Percentiles rank a stretch among this genome's conserved stretches.
These are phyloP conservation scores for Dillenia turbinata DNA, from an alignment of 164 flowering plant species.

Conservation along the genomic window DNA sequence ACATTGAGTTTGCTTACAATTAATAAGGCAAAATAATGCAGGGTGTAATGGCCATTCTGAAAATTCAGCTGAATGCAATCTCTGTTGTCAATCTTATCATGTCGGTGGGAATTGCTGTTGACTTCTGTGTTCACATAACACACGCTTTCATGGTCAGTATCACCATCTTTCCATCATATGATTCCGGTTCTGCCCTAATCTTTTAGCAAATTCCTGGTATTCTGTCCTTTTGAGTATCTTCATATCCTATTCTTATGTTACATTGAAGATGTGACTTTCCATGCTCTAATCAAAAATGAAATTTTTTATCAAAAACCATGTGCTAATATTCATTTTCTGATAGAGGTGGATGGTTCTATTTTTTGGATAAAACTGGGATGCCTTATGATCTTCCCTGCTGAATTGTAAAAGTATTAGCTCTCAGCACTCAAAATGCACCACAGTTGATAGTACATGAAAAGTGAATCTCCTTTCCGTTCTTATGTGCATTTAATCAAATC, in stretches of 20 bases:
- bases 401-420: too few relatives aligned
- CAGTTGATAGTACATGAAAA: too few relatives aligned
- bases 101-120: constrained; percentile 96
- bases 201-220: not conserved
- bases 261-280: too few relatives aligned
- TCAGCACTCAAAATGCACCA: too few relatives aligned
- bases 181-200: not conserved
- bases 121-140: constrained; percentile 91
- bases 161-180: not conserved
- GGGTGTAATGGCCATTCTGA: constrained; percentile 94
- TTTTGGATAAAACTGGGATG: too few relatives aligned
- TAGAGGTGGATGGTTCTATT: too few relatives aligned
- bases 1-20: constrained; percentile 2
- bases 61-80: constrained; percentile 90
- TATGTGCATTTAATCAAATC: too few relatives aligned
- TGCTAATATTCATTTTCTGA: too few relatives aligned
- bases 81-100: constrained; percentile 96
- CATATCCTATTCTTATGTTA: not conserved
- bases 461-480: too few relatives aligned
- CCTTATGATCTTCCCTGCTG: too few relatives aligned
- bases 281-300: too few relatives aligned
- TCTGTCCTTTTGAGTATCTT: not conserved
- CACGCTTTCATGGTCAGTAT: constrained; percentile 90
- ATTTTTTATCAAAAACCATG: too few relatives aligned
- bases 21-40: constrained; percentile 31